These are phyloP conservation scores for Cyberlindnera maritima DNA, from an alignment of 805 yeast genomes.

Conservation along the genomic window DNA sequence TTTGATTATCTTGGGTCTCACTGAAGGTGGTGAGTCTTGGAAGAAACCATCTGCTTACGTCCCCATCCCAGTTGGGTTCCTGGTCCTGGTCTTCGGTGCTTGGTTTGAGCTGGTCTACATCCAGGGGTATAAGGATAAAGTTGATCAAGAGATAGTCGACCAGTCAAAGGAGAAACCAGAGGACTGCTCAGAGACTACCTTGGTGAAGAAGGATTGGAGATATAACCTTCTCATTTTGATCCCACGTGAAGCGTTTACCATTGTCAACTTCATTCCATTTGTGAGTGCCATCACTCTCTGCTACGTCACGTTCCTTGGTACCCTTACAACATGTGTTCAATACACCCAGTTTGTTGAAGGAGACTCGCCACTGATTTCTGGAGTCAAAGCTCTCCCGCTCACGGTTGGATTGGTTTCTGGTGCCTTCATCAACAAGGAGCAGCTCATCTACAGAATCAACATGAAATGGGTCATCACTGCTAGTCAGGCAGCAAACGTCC, in stretches of 20 bases:
- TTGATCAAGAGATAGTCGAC: slow-evolving; percentile 12
- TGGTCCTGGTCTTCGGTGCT: slow-evolving; percentile 27
- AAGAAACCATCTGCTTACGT: slow-evolving; percentile 38
- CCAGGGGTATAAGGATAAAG: slow-evolving; percentile 11
- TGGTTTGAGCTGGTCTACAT: slow-evolving; percentile 31
- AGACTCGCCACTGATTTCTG: slow-evolving; percentile 33
- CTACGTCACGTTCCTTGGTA: slow-evolving; percentile 24
- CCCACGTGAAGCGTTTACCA: slow-evolving; percentile 28
- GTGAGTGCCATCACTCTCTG: slow-evolving; percentile 19
- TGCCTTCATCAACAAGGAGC: slow-evolving; percentile 26
- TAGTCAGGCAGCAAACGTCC: background rate
- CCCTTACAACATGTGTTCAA: slow-evolving; percentile 23
- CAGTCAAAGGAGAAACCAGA: background rate
- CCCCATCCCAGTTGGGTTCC: slow-evolving; percentile 38
- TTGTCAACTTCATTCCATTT: slow-evolving; percentile 28
- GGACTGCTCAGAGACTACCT: background rate
- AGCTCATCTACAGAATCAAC: slow-evolving; percentile 23
- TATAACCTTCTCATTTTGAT: slow-evolving; percentile 25
- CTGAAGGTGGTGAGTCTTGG: slow-evolving; percentile 45
- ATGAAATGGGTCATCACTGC: slow-evolving; percentile 20
- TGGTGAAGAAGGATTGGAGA: slow-evolving; percentile 8
- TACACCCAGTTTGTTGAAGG: slow-evolving; percentile 29
- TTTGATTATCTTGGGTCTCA: slow-evolving; percentile 41
- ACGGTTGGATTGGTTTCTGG: slow-evolving; percentile 32
- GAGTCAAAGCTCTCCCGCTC: slow-evolving; percentile 35